Percentiles rank a stretch among this genome's conserved stretches.
phyloP scores from a whole-genome alignment of 2,329 filamentous ascomycete species.

The Xylaria sp. region DNA sequence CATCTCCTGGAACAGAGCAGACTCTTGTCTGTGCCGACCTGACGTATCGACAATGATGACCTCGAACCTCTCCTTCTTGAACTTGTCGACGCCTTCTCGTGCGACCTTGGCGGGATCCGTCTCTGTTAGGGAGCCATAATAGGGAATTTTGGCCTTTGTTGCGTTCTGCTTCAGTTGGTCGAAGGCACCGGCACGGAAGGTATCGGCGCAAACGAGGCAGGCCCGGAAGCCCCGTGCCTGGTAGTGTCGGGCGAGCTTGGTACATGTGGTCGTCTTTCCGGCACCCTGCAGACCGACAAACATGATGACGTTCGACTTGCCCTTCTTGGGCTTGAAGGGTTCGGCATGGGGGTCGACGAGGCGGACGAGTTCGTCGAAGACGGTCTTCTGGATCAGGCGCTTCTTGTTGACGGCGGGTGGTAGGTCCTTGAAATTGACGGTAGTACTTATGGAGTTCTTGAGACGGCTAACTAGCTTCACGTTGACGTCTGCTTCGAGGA shows the following conservation, averaged over 20 bases:
- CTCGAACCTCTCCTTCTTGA: conserved; percentile 98
- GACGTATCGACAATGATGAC: conserved; percentile 99
- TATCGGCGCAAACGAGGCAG: conserved; percentile 96
- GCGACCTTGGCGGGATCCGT: conserved; percentile 95
- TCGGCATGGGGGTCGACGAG: conserved; percentile 96
- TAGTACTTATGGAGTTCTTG: conserved; percentile 88
- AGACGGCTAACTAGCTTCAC: conserved; percentile 90
- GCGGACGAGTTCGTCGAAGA: conserved; percentile 95
- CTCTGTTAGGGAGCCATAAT: conserved; percentile 96
- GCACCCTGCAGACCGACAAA: conserved; percentile 98
- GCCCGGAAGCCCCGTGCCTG: conserved; percentile 91
- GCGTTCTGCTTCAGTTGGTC: conserved; percentile 99
- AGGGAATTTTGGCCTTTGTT: conserved; percentile 98
- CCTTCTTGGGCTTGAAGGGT: conserved; percentile 96
- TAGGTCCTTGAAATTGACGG: conserved; percentile 95
- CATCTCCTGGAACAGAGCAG: conserved; percentile 97
- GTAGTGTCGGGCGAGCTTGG: conserved; percentile 95
- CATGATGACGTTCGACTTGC: conserved; percentile 97
- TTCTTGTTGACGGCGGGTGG: conserved; percentile 97
- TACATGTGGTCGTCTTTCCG: conserved; percentile 98
- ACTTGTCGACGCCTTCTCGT: conserved; percentile 95
- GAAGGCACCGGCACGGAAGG: conserved; percentile 97
- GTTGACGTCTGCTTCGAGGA: conserved; percentile 97
- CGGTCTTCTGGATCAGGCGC: conserved; percentile 94
- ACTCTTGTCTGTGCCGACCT: conserved; percentile 92